Evolutionary conservation across 2,329 filamentous ascomycete species (phyloP).

Genomic region (Clonostachys sp.): DNA sequence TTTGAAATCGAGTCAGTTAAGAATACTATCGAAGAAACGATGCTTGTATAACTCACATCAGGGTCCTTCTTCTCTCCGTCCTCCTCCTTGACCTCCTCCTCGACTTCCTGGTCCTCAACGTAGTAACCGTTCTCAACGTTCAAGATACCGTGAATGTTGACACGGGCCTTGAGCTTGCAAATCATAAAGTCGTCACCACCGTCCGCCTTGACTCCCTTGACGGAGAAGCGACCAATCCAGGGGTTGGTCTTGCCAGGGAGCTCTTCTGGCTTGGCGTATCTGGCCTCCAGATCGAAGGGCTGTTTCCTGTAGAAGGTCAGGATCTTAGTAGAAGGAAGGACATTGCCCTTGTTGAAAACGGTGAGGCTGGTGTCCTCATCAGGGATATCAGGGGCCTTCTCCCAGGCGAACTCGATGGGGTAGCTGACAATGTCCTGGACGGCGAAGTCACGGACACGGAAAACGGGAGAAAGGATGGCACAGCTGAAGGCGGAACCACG

Average conservation of each 20-base stretch:
- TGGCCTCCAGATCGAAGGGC: constrained; percentile 91
- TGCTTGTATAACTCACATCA: constrained; percentile 56
- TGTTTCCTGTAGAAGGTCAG: constrained; percentile 99
- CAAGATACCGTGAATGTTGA: constrained; percentile 93
- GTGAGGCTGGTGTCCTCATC: constrained; percentile 97
- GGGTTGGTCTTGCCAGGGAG: constrained; percentile 88
- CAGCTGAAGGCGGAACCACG: constrained; percentile 96
- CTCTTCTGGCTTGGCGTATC: constrained; percentile 80
- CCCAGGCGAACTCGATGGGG: constrained; percentile 98
- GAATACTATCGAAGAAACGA: background rate
- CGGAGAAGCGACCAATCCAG: constrained; percentile 96
- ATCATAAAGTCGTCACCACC: constrained; percentile 98
- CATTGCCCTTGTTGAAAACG: constrained; percentile 95
- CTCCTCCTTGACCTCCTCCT: constrained; percentile 77
- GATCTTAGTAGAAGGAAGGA: constrained; percentile 98
- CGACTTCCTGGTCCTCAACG: constrained; percentile 95
- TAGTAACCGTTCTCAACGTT: constrained; percentile 98
- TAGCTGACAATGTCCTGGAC: constrained; percentile 98
- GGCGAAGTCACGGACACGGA: constrained; percentile 97
- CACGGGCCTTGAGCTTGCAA: constrained; percentile 96
- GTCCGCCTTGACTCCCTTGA: constrained; percentile 95
- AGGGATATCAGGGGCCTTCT: constrained; percentile 96
- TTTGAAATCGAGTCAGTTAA: constrained; percentile 2
- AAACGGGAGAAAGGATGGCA: constrained; percentile 93
- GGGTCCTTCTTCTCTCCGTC: constrained; percentile 56